Conservation (phyloP, 139 green algal genomes). For the Marvania coccoides region DNA sequence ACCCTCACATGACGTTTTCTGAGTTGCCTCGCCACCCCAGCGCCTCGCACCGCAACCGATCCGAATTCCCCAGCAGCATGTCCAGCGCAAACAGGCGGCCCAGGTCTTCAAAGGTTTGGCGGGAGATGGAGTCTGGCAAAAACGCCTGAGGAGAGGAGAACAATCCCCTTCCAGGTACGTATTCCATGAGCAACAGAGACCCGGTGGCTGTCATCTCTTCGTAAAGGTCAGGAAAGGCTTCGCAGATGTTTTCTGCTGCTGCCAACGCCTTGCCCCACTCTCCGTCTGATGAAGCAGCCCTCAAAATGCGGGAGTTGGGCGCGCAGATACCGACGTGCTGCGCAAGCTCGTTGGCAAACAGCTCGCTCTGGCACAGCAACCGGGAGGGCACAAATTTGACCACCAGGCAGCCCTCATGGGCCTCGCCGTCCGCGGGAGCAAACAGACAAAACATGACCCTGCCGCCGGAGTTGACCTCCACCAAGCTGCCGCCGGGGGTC, state of each 20-base stretch:
- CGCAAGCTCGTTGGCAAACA: constrained; percentile 76
- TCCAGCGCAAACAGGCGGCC: constrained; percentile 68
- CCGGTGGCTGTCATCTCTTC: constrained; percentile 37
- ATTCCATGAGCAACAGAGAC: constrained; percentile 49
- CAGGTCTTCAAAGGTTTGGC: constrained; percentile 40
- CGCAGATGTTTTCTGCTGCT: constrained; percentile 11
- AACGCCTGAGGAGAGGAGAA: constrained; percentile 34
- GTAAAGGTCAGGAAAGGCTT: constrained; percentile 32
- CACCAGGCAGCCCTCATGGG: constrained; percentile 36
- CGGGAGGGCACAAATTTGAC: constrained; percentile 60
- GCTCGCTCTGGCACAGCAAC: constrained; percentile 54
- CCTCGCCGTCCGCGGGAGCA: background rate
- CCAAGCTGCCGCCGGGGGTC: constrained; percentile 1
- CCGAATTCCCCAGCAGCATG: constrained; percentile 71
- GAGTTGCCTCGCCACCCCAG: constrained; percentile 75
- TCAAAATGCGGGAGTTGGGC: constrained; percentile 58
- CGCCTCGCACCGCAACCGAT: constrained; percentile 60
- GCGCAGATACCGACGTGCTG: constrained; percentile 55
- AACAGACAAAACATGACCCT: constrained; percentile 74
- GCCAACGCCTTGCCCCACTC: constrained; percentile 30
- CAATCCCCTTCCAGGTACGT: constrained; percentile 40
- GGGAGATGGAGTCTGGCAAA: background rate
- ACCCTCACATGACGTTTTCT: too few species aligned
- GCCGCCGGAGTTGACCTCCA: constrained; percentile 74
- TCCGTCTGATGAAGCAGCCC: background rate